Evolutionary conservation across 2,329 filamentous ascomycete genomes (phyloP).

Genomic region (Teratosphaeria zuluensis): DNA sequence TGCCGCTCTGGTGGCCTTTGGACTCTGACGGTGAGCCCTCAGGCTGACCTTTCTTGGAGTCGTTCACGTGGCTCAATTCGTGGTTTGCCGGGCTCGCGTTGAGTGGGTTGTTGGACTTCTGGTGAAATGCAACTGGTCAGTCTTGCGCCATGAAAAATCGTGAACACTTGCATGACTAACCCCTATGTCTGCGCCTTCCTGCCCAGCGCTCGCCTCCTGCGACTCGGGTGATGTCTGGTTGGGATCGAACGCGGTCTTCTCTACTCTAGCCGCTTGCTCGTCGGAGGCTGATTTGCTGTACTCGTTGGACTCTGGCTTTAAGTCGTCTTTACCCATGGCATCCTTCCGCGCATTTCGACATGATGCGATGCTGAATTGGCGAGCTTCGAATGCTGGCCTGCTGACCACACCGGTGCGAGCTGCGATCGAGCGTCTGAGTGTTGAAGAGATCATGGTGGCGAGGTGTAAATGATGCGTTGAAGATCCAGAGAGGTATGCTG

Average conservation of each 20-base stretch:
- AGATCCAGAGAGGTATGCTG: not conserved
- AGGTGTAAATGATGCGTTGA: not conserved
- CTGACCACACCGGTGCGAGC: not conserved
- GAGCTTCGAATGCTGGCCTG: conserved; percentile 5
- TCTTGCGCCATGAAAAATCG: not conserved
- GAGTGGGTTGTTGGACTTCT: conserved; percentile 37
- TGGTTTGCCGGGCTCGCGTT: conserved; percentile 53
- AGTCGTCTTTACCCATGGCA: conserved; percentile 43
- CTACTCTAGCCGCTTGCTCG: conserved; percentile 44
- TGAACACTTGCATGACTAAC: not conserved
- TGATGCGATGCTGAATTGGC: conserved; percentile 10
- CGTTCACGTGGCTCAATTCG: conserved; percentile 44
- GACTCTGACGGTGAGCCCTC: conserved; percentile 26
- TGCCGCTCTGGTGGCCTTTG: conserved; percentile 19
- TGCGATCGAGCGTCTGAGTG: conserved; percentile 3
- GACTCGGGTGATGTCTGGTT: conserved; percentile 57
- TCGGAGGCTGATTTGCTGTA: conserved; percentile 59
- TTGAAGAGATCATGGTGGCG: conserved; percentile 1
- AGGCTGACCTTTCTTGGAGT: conserved; percentile 32
- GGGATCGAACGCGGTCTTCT: conserved; percentile 59
- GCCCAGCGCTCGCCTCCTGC: conserved; percentile 36
- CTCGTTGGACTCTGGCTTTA: conserved; percentile 58
- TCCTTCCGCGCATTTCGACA: conserved; percentile 30
- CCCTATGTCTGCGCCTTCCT: conserved; percentile 21
- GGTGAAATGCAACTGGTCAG: not conserved